Evolutionary conservation across 108 stramenopile genomes (phyloP).

Genomic region (Conticribra weissflogii): DNA sequence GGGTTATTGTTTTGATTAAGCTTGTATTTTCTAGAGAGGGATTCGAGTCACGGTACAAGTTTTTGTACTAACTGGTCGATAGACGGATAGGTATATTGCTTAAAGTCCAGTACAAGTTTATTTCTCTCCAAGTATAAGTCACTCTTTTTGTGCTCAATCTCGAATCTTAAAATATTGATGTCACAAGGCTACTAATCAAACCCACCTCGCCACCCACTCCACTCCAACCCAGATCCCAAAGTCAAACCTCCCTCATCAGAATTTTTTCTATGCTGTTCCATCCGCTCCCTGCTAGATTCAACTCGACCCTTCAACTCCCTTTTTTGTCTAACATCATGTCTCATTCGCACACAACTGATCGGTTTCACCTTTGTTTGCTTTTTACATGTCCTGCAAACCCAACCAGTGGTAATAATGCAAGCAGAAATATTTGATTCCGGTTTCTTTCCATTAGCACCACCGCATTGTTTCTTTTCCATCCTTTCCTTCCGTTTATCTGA

Average conservation of each 20-base stretch:
- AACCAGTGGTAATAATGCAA: conserved; percentile 49
- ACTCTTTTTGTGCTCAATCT: no score
- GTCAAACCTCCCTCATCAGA: conserved; percentile 67
- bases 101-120: not conserved
- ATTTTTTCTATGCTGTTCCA: conserved; percentile 53
- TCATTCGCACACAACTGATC: conserved; percentile 27
- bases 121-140: not conserved
- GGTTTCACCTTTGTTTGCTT: conserved; percentile 40
- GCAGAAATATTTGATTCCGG: conserved; percentile 1
- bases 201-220: conserved; percentile 51
- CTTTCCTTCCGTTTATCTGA: conserved; percentile 35
- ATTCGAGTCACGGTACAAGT: not conserved
- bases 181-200: no score
- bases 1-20: not conserved
- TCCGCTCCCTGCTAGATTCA: conserved; percentile 51
- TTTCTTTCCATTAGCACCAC: not conserved
- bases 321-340: conserved; percentile 55
- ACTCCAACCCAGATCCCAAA: conserved; percentile 77
- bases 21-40: not conserved
- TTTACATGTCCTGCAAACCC: conserved; percentile 63
- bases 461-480: conserved; percentile 13
- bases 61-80: not conserved
- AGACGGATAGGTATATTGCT: no score
- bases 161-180: no score
- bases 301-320: conserved; percentile 48